Evolutionary conservation across 164 flowering plant species (phyloP), one percentile per base, ranked within the genome.

Genomic region (Santalum album): DNA sequence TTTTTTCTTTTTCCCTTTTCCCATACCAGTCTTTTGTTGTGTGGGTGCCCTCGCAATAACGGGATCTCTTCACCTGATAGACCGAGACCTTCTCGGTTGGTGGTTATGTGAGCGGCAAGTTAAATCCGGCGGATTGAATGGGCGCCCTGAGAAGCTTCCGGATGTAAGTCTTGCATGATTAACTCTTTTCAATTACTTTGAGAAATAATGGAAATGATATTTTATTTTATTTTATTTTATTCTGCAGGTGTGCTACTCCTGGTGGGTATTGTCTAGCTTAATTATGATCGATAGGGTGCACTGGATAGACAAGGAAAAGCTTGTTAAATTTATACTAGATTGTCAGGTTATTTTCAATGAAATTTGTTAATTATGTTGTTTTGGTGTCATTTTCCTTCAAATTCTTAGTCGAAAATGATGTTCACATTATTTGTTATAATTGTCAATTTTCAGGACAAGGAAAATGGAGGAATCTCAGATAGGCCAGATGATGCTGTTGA

Each of bases 261-360:
- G 96, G 98, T 91, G 98, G 98, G 96, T 88, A 35, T 95, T 91
- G 54, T 78, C 96, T 56, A 86, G 98, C 72, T 69, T 91, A 66
- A 81, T 72, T 56, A 77, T 91, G 84, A 88, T 91, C 27, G 92
- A 91, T 62, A 78, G 84, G 68, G 98, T 86, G 54, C 96, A 84
- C 57, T 91, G 96, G 96, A 91, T 88, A 60, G 82, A 75, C 71
- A 88, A 84, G 74, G 73, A 78, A 43, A 91, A 82, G 75, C 92
- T 91, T 68, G 61, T 78, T 15, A 77, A 62, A 26, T 91, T 78
- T 72, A 91, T 91, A 62, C 61, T 86, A 43, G 87, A 82, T 36
- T 84, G 96, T 69, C 98, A 91, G 91, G 97, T 84, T 25, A 32
- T n/a, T 53, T 25, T 39, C 34, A 29, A 29, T 56, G 15, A 40